Conservation (phyloP, 306 rosid species). For the Lotus japonicus region DNA sequence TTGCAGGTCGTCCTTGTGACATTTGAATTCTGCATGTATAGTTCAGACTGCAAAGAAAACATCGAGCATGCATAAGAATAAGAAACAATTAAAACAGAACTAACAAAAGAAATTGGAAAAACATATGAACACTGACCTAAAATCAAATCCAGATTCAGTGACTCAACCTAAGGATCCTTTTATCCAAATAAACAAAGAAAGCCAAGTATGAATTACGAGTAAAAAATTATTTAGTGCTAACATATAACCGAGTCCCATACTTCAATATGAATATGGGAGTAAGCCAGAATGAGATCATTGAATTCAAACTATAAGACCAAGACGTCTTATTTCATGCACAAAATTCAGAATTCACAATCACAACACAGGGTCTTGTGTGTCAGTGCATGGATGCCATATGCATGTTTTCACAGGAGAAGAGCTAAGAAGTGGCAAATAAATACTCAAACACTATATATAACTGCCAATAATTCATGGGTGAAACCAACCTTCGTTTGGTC, state of each 20-base stretch:
- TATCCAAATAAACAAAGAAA: neutral
- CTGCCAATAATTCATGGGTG: conserved; percentile 8
- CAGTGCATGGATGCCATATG: neutral
- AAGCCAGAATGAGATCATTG: conserved; percentile 1
- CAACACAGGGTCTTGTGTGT: neutral
- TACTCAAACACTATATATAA: conserved; percentile 10
- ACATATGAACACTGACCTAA: neutral
- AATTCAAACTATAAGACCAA: neutral
- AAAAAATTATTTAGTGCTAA: neutral
- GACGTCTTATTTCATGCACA: neutral
- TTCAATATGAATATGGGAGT: conserved; percentile 4
- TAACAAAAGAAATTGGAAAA: neutral
- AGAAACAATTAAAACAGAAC: neutral
- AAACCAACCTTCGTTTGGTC: conserved; percentile 61
- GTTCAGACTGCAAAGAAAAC: conserved; percentile 35
- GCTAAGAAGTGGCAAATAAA: neutral
- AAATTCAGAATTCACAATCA: neutral
- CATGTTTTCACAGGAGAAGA: neutral
- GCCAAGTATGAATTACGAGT: neutral
- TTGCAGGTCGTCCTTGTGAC: conserved; percentile 19
- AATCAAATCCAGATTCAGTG: neutral
- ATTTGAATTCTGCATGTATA: conserved; percentile 23
- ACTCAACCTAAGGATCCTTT: neutral
- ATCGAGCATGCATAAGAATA: neutral
- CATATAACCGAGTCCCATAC: neutral